Conservation (phyloP, 1,284 basidiomycete species). For the Cutaneotrichosporon cavernicola region DNA sequence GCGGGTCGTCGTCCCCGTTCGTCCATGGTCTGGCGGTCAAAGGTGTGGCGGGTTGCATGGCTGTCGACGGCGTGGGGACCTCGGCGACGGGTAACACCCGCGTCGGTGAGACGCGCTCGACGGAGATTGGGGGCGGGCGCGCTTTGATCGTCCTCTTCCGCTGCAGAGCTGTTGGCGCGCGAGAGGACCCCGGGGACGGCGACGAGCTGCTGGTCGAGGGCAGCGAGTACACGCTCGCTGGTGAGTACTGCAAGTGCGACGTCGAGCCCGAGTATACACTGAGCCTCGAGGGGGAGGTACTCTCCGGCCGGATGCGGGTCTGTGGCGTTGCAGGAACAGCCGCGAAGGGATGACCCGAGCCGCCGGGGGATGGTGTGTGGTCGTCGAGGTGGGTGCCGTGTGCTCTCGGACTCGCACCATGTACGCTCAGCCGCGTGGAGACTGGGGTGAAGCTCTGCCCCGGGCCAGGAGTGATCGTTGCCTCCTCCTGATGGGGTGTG, state of each 20-base stretch:
- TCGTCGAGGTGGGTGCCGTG: not conserved
- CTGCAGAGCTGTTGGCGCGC: not conserved
- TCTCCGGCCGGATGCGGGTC: not conserved
- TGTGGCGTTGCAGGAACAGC: not conserved
- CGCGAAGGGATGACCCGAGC: not conserved
- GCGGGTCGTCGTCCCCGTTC: not conserved
- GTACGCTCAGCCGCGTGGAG: not conserved
- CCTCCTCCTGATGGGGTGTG: not conserved
- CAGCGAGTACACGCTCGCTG: not conserved
- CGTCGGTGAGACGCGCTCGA: not conserved
- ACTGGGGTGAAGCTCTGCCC: not conserved
- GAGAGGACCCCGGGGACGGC: not conserved
- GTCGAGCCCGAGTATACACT: not conserved
- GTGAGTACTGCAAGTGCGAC: not conserved
- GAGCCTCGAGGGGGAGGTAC: not conserved
- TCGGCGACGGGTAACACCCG: not conserved
- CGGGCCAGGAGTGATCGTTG: not conserved
- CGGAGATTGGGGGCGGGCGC: conserved; percentile 1
- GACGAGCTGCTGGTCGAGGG: not conserved
- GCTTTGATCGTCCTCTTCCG: not conserved
- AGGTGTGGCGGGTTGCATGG: not conserved
- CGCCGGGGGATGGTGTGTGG: not conserved
- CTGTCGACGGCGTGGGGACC: not conserved
- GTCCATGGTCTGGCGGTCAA: not conserved
- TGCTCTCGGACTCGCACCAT: not conserved